Conservation (phyloP, 768 basidiomycete genomes). For the Amanita subjunquillea region DNA sequence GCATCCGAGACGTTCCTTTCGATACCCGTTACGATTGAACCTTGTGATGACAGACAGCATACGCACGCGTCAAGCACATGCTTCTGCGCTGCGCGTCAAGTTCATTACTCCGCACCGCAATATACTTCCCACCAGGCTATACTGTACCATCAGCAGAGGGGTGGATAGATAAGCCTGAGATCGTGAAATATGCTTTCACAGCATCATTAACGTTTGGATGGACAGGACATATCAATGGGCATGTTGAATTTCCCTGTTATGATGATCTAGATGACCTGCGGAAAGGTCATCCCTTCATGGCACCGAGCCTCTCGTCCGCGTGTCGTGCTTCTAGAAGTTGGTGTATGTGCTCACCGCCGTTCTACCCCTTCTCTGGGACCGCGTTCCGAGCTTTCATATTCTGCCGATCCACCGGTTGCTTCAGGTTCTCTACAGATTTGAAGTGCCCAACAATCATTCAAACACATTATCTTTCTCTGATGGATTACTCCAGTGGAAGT, state of each 20-base stretch:
- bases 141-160: neutral
- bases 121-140: neutral
- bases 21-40: neutral
- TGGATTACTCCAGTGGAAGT: neutral
- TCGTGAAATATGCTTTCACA: neutral
- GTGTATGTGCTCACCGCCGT: neutral
- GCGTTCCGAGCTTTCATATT: neutral
- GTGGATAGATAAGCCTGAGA: neutral
- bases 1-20: neutral
- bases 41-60: neutral
- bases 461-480: neutral
- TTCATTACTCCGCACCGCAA: neutral
- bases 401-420: neutral
- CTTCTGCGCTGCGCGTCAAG: neutral
- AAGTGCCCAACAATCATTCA: neutral
- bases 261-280: neutral
- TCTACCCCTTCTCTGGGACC: neutral
- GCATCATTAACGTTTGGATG: neutral
- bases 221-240: neutral
- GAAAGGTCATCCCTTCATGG: neutral
- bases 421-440: neutral
- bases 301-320: neutral
- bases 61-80: neutral
- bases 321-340: conserved; percentile 1
- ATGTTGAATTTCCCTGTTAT: neutral